These are phyloP conservation scores for Vigna mungo DNA, from an alignment of 306 rosid species.

Conservation along the genomic window DNA sequence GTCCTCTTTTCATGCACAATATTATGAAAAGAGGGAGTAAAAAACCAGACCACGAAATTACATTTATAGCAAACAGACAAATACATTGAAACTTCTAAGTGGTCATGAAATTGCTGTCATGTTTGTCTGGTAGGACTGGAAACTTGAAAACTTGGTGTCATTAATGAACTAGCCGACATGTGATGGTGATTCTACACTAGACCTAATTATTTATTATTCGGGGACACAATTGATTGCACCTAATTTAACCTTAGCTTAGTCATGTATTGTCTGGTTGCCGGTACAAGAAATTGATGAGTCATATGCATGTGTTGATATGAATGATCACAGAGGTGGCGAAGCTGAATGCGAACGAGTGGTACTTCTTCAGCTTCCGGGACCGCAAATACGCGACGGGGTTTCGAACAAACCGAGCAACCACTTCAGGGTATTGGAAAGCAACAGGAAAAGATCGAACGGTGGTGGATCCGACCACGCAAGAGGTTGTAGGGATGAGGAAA, in stretches of 20 bases:
- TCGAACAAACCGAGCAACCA: conserved; percentile 86
- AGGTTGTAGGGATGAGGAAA: conserved; percentile 94
- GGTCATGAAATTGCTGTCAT: conserved; percentile 37
- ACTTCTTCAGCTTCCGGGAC: conserved; percentile 95
- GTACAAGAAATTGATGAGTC: background rate
- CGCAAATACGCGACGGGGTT: conserved; percentile 94
- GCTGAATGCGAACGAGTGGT: conserved; percentile 93
- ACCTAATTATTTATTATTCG: conserved; percentile 31
- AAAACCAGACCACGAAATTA: conserved; percentile 21
- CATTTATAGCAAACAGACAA: conserved; percentile 34
- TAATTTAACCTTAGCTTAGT: conserved; percentile 28
- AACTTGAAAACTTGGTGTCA: conserved; percentile 32
- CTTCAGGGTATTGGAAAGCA: conserved; percentile 93
- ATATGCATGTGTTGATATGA: background rate
- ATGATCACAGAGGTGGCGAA: conserved; percentile 78
- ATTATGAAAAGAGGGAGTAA: background rate
- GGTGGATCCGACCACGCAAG: conserved; percentile 63
- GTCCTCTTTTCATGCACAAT: conserved; percentile 34
- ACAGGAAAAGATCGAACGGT: conserved; percentile 96
- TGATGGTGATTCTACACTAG: conserved; percentile 43
- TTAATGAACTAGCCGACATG: conserved; percentile 47
- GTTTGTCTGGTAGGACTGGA: conserved; percentile 37
- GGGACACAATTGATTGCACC: conserved; percentile 17
- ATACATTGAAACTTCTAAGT: conserved; percentile 35
- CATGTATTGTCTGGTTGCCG: conserved; percentile 29